These are phyloP conservation scores for Mucor indicus DNA, from an alignment of 371 early-diverging fungal species.

Conservation along the genomic window DNA sequence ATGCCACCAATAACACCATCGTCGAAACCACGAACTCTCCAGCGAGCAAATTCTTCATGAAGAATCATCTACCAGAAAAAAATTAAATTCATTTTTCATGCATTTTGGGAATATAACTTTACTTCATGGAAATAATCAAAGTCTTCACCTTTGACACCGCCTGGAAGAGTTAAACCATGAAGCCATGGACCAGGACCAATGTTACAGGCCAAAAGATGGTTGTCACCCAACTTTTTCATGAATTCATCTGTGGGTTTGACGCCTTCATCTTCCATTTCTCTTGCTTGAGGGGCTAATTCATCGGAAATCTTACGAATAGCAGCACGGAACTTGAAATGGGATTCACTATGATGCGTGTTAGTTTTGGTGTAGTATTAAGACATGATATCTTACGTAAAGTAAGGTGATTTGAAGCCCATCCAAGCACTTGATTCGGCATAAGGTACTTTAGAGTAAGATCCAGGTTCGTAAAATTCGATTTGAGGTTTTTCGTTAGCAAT, in stretches of 20 bases:
- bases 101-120: not conserved
- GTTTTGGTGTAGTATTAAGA: too few species aligned
- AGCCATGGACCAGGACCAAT: conserved; percentile 42
- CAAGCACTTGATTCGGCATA: conserved; percentile 52
- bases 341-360: conserved; percentile 25
- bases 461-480: conserved; percentile 25
- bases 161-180: conserved; percentile 35
- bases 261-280: conserved; percentile 39
- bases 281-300: conserved; percentile 38
- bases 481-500: conserved; percentile 36
- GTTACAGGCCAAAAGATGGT: conserved; percentile 25
- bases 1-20: conserved; percentile 49
- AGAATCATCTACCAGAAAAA: conserved; percentile 55
- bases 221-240: conserved; percentile 45
- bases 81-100: not conserved
- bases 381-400: conserved; percentile 35
- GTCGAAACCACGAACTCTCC: conserved; percentile 40
- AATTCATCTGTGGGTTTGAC: conserved; percentile 46
- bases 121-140: conserved; percentile 72
- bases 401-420: conserved; percentile 55
- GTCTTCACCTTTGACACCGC: conserved; percentile 52
- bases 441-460: conserved; percentile 50
- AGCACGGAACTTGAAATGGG: conserved; percentile 48
- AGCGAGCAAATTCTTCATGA: conserved; percentile 74
- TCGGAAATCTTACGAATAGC: conserved; percentile 39